Base-by-base conservation (phyloP, 108 stramenopile species). In the Nitzschia inconspicua region DNA sequence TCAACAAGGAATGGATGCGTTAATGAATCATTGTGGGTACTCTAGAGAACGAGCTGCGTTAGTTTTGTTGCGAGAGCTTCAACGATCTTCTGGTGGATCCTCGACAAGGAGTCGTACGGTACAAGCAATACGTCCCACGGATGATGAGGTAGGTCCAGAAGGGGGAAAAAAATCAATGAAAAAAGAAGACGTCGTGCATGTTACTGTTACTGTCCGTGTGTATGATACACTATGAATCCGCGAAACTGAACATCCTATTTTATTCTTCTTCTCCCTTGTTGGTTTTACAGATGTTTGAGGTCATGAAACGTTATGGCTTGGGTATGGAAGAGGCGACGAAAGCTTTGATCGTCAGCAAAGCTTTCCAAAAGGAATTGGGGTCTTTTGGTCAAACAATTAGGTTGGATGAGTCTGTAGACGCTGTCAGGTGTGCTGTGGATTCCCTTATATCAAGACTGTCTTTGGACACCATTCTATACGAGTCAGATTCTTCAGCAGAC, bases 251-350 rank as follows among this genome's bases (percentile, higher is more conserved):
- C 24, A 19, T 26, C 13, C 18, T 34, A 26, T 2, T 42, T 53
- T 26, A 11, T 54, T 7, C n/a, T 49, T 18, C n/a, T 32, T 36
- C 29, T 47, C 39, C 9, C 26, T 27, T 13, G 37, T 10, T 43
- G n/a, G 47, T n/a, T 29, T 2, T 25, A 29, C 57, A 86, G 85
- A 60, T 86, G 24, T 83, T 86, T 54, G 67, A 80, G 42, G 56
- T 66, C 16, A 83, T 86, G 85, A 60, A 60, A 50, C 47, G 51
- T 18, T 50, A 67, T 25, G 69, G 66, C 18, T 25, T 86, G 22
- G 77, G 81, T 30, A 51, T 83, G 48, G 73, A 83, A 2, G 85
- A 86, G 26, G 85, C 85, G 24, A 72, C 73, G 31, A 78, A 54
- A 64, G 62, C 77, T 3, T 64, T 80, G n/a, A 69, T 66, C n/a